These are phyloP conservation scores for Wakefieldia striispora DNA, from an alignment of 768 basidiomycete genomes.

Conservation along the genomic window DNA sequence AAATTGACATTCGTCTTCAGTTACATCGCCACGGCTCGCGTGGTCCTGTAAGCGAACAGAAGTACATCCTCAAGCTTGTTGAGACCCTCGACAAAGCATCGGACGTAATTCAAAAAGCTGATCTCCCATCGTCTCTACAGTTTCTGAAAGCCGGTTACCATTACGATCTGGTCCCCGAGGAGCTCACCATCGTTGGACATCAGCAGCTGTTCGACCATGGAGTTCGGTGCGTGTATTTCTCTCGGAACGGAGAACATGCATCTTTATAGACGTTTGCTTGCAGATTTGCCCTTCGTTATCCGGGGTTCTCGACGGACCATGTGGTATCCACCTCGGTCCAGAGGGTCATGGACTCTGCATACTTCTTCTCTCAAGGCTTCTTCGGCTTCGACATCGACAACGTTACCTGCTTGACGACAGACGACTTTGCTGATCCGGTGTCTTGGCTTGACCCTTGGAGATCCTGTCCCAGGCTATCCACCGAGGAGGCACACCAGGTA, in stretches of 20 bases:
- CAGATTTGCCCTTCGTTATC: slow-evolving; percentile 23
- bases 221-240: slow-evolving; percentile 30
- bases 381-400: slow-evolving; percentile 32
- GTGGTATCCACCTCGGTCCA: slow-evolving; percentile 11
- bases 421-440: slow-evolving; percentile 32
- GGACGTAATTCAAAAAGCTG: slow-evolving; percentile 23
- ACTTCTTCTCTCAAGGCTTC: slow-evolving; percentile 40
- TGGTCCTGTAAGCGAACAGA: slow-evolving; percentile 29
- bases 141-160: slow-evolving; percentile 39
- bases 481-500: neutral
- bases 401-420: slow-evolving; percentile 28
- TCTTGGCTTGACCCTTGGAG: slow-evolving; percentile 42
- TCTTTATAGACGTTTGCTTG: neutral
- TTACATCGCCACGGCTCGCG: slow-evolving; percentile 44
- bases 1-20: slow-evolving; percentile 16
- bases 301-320: slow-evolving; percentile 13
- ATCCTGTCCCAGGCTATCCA: slow-evolving; percentile 28
- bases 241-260: neutral
- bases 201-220: slow-evolving; percentile 41
- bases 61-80: slow-evolving; percentile 32
- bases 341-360: no score
- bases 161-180: slow-evolving; percentile 32
- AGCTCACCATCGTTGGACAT: slow-evolving; percentile 37
- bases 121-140: slow-evolving; percentile 31
- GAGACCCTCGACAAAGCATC: slow-evolving; percentile 27